A percentile compares a stretch with the other conserved stretches of the same genome.
Conservation (phyloP, 306 rosid genomes). For the Vigna reflexopilosa region DNA sequence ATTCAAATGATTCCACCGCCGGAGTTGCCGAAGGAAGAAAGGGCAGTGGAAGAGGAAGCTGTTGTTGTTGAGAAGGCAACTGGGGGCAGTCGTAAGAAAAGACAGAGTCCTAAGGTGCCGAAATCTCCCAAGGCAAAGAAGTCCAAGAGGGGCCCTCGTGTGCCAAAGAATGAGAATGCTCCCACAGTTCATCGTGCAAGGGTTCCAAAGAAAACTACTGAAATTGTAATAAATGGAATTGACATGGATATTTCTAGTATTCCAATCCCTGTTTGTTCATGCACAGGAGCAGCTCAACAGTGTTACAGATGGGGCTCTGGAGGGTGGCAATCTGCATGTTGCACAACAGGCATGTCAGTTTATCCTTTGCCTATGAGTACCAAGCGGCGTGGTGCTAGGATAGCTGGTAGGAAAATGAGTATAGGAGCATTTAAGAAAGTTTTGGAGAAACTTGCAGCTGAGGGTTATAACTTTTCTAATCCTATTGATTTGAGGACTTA, state of each 20-base stretch:
- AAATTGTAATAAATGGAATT: constrained; percentile 81
- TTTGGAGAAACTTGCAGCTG: constrained; percentile 92
- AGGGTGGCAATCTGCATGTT: constrained; percentile 99
- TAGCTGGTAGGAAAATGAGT: constrained; percentile 99
- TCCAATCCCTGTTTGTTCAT: constrained; percentile 91
- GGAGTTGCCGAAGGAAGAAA: constrained; percentile 68
- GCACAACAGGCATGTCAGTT: constrained; percentile 81
- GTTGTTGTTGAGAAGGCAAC: constrained; percentile 59
- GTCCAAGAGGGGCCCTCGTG: constrained; percentile 72
- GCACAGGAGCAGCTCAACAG: constrained; percentile 92
- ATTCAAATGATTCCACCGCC: constrained; percentile 72
- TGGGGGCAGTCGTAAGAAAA: constrained; percentile 66
- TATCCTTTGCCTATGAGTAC: constrained; percentile 99
- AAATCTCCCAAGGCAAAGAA: constrained; percentile 82
- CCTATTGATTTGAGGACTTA: constrained; percentile 83
- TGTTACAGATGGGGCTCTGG: constrained; percentile 99
- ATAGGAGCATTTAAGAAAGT: constrained; percentile 99
- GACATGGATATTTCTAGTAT: constrained; percentile 85
- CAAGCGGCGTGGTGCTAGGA: constrained; percentile 95
- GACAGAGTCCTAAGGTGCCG: constrained; percentile 68
- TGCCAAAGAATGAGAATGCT: constrained; percentile 63
- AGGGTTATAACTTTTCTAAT: constrained; percentile 78
- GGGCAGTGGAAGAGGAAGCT: constrained; percentile 63
- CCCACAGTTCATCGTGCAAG: constrained; percentile 75
- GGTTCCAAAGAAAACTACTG: constrained; percentile 76